Percentiles rank a stretch among this genome's conserved stretches.
Evolutionary conservation across 2,329 filamentous ascomycete species (phyloP).

Genomic region (Diaporthe amygdali): DNA sequence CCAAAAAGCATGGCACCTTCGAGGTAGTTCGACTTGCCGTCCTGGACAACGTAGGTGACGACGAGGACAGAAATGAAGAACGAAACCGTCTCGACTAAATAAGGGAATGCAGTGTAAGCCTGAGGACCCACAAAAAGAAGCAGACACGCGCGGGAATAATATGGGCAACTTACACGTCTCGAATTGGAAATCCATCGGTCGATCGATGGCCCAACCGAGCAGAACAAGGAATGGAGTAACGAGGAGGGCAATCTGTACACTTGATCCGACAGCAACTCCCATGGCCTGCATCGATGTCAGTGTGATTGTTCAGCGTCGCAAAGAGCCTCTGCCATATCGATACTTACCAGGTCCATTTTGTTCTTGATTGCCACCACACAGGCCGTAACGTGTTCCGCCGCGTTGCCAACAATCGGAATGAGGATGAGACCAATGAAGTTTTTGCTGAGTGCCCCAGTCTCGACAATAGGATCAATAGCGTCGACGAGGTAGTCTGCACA

Average conservation of each 20-base stretch:
- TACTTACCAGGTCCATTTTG: slow-evolving; percentile 66
- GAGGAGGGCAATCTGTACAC: slow-evolving; percentile 81
- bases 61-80: slow-evolving; percentile 79
- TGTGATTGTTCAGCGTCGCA: not conserved
- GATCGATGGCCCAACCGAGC: slow-evolving; percentile 77
- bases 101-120: slow-evolving; percentile 25
- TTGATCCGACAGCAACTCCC: slow-evolving; percentile 81
- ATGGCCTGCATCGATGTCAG: slow-evolving; percentile 59
- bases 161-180: slow-evolving; percentile 60
- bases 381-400: slow-evolving; percentile 81
- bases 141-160: not conserved
- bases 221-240: slow-evolving; percentile 83
- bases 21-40: slow-evolving; percentile 84
- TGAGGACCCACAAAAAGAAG: not conserved
- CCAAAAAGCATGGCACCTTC: slow-evolving; percentile 74
- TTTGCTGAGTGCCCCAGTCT: slow-evolving; percentile 74
- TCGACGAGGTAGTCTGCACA: slow-evolving; percentile 81
- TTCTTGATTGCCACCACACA: slow-evolving; percentile 79
- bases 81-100: slow-evolving; percentile 72
- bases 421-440: slow-evolving; percentile 82
- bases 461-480: slow-evolving; percentile 65
- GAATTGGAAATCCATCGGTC: slow-evolving; percentile 80
- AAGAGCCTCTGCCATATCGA: not conserved
- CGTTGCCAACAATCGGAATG: slow-evolving; percentile 81
- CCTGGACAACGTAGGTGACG: slow-evolving; percentile 77